Evolutionary conservation across 768 basidiomycete species (phyloP), one percentile per base, ranked within the genome.

Genomic region (Trametes punicea): DNA sequence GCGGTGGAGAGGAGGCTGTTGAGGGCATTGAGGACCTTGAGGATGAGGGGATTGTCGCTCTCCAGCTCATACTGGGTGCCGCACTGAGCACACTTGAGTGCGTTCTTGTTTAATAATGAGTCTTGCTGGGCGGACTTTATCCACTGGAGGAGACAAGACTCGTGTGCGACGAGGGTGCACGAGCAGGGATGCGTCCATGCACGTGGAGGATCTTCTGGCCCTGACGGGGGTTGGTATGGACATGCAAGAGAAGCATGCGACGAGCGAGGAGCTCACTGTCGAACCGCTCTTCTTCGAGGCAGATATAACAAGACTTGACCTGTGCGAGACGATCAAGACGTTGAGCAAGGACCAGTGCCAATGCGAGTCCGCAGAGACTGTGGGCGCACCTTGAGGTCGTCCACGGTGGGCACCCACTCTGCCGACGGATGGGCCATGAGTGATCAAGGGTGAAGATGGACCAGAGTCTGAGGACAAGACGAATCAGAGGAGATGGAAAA

Each of bases 251-350:
- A 5, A 36, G 5, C 11, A 10, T 18, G 11, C 27, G 25, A 26
- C 1, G 4, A 8, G 15, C 9, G 26, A 41, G 9, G 39, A 13
- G 55, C 68, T 18, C 62, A 73, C 78, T 68, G 45, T 81, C 81
- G 55, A 76, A 74, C 2, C 59, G 70, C 56, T 89, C 87, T 66
- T 89, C 87, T 62, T 90, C 88, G 27, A 85, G 73, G 63, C 89
- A 91, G 54, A 91, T 90, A 68, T 87, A 91, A 61, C 89, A 91
- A 10, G 88, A 74, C 68, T 90, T 91, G 59, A 90, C 81, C 74
- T 80, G 51, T 8, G 8, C 1, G 18, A n/a, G 18, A 0, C 21
- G 44, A 21, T n/a, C 31, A 46, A 21, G 15, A 27, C 0, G 47
- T 6, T 16, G 27, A 16, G 42, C 21, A 18, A 13, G 3, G 6